These are phyloP conservation scores for Ganoderma meredithae DNA, from an alignment of 1,284 basidiomycete species.

Conservation along the genomic window DNA sequence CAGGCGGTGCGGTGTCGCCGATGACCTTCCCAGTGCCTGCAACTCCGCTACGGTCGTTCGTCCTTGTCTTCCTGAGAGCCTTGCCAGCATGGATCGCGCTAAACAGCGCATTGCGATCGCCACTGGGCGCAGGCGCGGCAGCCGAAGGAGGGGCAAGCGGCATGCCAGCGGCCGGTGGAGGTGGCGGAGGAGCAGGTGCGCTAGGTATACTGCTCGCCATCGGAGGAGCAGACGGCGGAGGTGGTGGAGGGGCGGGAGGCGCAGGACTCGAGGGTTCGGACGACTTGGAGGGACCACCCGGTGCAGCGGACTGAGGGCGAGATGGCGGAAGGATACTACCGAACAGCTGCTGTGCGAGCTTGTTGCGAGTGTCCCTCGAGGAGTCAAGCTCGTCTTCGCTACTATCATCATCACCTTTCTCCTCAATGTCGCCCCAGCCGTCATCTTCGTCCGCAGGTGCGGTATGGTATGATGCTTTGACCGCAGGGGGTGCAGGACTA, in stretches of 20 bases:
- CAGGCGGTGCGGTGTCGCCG: slow-evolving; percentile 78
- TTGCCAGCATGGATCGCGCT: slow-evolving; percentile 85
- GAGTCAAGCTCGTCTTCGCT: slow-evolving; percentile 82
- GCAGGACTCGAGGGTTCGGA: slow-evolving; percentile 44
- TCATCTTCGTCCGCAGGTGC: slow-evolving; percentile 69
- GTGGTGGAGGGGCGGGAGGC: slow-evolving; percentile 45
- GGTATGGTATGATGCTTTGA: slow-evolving; percentile 66
- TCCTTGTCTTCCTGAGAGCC: slow-evolving; percentile 80
- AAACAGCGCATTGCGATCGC: slow-evolving; percentile 77
- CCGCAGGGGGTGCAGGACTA: slow-evolving; percentile 47
- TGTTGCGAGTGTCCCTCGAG: slow-evolving; percentile 70
- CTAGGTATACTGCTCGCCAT: slow-evolving; percentile 33
- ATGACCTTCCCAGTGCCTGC: slow-evolving; percentile 79
- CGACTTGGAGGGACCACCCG: slow-evolving; percentile 41
- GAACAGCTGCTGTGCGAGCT: slow-evolving; percentile 83
- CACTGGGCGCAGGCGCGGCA: slow-evolving; percentile 48
- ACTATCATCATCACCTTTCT: slow-evolving; percentile 76
- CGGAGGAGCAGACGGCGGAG: slow-evolving; percentile 48
- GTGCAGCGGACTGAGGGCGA: slow-evolving; percentile 54
- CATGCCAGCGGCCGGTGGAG: slow-evolving; percentile 40
- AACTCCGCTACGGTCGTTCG: slow-evolving; percentile 84
- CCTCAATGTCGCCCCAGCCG: slow-evolving; percentile 87
- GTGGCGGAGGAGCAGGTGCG: slow-evolving; percentile 22
- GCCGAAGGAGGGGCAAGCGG: slow-evolving; percentile 47
- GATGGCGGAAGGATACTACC: slow-evolving; percentile 67